These are phyloP conservation scores for Fusarium succisae DNA, from an alignment of 2,329 filamentous ascomycete species.

Conservation along the genomic window DNA sequence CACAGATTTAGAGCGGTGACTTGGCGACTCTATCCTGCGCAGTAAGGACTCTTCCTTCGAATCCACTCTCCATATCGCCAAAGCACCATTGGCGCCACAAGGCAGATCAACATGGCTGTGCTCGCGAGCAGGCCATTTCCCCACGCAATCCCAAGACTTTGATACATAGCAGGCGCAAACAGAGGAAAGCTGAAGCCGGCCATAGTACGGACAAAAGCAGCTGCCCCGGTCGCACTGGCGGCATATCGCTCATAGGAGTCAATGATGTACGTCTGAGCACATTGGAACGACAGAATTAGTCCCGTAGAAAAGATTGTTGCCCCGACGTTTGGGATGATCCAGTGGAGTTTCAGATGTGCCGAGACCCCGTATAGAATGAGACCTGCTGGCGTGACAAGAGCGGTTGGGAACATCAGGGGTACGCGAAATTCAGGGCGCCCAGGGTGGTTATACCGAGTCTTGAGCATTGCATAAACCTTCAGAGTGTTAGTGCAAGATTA, in stretches of 20 bases:
- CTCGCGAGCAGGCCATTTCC: conserved; percentile 50
- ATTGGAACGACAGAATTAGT: conserved; percentile 66
- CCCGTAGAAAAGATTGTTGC: conserved; percentile 57
- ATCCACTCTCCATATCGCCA: conserved; percentile 36
- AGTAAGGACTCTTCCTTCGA: conserved; percentile 33
- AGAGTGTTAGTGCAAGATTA: not conserved
- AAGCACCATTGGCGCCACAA: conserved; percentile 24
- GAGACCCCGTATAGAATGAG: conserved; percentile 62
- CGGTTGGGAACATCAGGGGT: conserved; percentile 48
- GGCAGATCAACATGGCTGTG: conserved; percentile 35
- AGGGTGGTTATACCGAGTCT: conserved; percentile 37
- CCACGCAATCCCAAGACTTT: conserved; percentile 56
- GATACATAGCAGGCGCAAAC: conserved; percentile 59
- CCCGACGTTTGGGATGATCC: conserved; percentile 67
- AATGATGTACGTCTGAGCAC: conserved; percentile 66
- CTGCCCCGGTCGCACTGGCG: conserved; percentile 58
- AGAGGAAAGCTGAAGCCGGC: conserved; percentile 67
- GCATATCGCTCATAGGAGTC: conserved; percentile 57
- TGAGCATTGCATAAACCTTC: conserved; percentile 43
- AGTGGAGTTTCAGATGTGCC: conserved; percentile 54
- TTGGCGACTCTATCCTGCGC: conserved; percentile 4
- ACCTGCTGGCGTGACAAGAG: conserved; percentile 56
- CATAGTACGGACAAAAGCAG: conserved; percentile 64
- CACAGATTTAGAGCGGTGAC: no score
- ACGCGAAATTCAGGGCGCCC: conserved; percentile 49